Evolutionary conservation across 1,284 basidiomycete species (phyloP).

Genomic region (Papiliotrema fonsecae): DNA sequence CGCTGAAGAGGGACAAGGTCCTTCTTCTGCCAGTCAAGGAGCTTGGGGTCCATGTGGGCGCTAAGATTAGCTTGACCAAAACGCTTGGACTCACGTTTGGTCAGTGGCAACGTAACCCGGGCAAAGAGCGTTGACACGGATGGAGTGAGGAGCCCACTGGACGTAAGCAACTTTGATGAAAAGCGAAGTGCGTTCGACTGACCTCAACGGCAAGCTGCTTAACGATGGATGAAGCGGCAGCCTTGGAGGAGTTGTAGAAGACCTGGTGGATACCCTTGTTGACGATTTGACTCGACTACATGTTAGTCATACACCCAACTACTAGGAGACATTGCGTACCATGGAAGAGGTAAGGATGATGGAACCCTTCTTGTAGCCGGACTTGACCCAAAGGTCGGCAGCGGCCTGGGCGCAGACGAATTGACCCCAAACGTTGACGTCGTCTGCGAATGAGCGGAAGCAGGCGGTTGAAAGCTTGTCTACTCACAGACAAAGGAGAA

Average conservation of each 20-base stretch:
- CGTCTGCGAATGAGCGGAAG: no score
- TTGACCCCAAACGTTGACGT: conserved; percentile 47
- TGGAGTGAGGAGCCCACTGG: conserved; percentile 33
- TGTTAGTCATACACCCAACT: neutral
- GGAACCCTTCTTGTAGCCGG: conserved; percentile 25
- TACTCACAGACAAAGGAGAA: conserved; percentile 48
- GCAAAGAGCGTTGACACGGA: conserved; percentile 60
- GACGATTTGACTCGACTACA: conserved; percentile 50
- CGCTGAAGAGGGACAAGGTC: conserved; percentile 49
- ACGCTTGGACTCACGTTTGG: conserved; percentile 10
- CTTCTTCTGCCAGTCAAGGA: conserved; percentile 43
- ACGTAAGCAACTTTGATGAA: neutral
- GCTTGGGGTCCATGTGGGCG: conserved; percentile 40
- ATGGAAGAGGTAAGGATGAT: conserved; percentile 56
- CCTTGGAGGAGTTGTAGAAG: conserved; percentile 52
- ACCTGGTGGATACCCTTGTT: conserved; percentile 51
- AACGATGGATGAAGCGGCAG: conserved; percentile 56
- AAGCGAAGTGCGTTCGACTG: neutral
- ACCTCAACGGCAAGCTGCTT: conserved; percentile 59
- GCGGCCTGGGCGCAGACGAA: conserved; percentile 51
- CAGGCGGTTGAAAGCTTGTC: no score
- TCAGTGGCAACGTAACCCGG: conserved; percentile 56
- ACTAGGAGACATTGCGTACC: conserved; percentile 10
- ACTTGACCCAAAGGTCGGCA: conserved; percentile 44
- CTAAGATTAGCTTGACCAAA: conserved; percentile 28